Evolutionary conservation across 2,329 filamentous ascomycete species (phyloP), one percentile per base, ranked within the genome.

Genomic region (Cladosporium sp.): DNA sequence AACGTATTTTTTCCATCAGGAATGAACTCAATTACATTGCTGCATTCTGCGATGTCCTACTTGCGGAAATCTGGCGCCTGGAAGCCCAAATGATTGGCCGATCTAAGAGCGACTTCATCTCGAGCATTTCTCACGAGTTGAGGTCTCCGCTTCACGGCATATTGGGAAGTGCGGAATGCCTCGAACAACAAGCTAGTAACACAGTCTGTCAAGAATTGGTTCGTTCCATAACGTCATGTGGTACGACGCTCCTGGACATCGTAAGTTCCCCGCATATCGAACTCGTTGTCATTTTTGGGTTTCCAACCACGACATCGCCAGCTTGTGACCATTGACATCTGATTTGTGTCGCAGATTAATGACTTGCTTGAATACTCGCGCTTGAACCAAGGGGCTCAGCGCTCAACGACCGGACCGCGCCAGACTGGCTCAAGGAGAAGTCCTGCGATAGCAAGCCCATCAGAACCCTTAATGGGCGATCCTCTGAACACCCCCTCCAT

Each of bases 81-180:
- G 66, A 69, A 25, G 68, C 68, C 1, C 59, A 69, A 13, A 63
- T 62, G 8, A 64, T 68, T 3, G 73, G 77, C 30, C 69, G 69
- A 46, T 70, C 73, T 7, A 79, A 80, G 51, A 70, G 71, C 1
- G 75, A 77, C 11, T 76, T 80, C 38, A 70, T 80, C 13, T 72
- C 72, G 0, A 73, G 70, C 0, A 74, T 79, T 20, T 74, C 70
- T 22, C 77, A 79, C 55, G 77, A 80, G 53, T 63, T 79, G 7
- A 66, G 75, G 3, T 72, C 62, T 33, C 77, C 69, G 16, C 61
- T 72, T 27, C 77, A 73, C 46, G 75, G 71, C 27, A 72, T 73
- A 32, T 64, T 74, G 8, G 75, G 73, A 1, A 74, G 70, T 19
- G 64, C 71, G 2, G 75, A 78, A 52, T 68, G 33, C 9, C 36